These are phyloP conservation scores for Macrolepiota albuminosa DNA, from an alignment of 768 basidiomycete genomes.

Conservation along the genomic window DNA sequence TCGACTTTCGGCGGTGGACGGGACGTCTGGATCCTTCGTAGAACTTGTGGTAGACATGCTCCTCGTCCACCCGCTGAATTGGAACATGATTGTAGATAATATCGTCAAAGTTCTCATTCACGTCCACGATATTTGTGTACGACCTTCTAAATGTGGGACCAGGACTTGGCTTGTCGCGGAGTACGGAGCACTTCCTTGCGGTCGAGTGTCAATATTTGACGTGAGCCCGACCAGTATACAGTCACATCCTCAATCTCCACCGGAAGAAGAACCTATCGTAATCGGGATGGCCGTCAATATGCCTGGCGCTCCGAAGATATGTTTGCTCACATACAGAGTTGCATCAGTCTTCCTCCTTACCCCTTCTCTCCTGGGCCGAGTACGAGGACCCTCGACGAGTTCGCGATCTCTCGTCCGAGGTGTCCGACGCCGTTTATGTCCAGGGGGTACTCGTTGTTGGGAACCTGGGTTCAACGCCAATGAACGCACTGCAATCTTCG, in stretches of 20 bases:
- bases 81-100: constrained; percentile 38
- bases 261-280: constrained; percentile 51
- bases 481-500: too few relatives aligned
- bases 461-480: too few relatives aligned
- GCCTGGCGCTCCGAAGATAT: constrained; percentile 13
- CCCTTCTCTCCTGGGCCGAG: constrained; percentile 40
- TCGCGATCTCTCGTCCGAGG: too few relatives aligned
- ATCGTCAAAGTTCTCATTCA: constrained; percentile 19
- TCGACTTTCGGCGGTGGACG: too few relatives aligned
- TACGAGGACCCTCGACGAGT: constrained; percentile 45
- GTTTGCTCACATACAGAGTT: constrained; percentile 41
- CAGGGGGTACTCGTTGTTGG: too few relatives aligned
- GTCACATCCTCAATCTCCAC: constrained; percentile 3
- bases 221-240: constrained; percentile 11
- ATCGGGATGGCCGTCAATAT: constrained; percentile 9
- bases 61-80: constrained; percentile 46
- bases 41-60: constrained; percentile 29
- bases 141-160: constrained; percentile 45
- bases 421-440: too few relatives aligned
- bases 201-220: constrained; percentile 17
- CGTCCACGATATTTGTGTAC: constrained; percentile 17
- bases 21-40: too few relatives aligned
- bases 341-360: constrained; percentile 55
- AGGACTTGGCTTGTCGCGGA: constrained; percentile 34
- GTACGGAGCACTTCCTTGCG: constrained; percentile 29